Evolutionary conservation across 148 eudicot species (phyloP).

Genomic region (Agrostemma githago): DNA sequence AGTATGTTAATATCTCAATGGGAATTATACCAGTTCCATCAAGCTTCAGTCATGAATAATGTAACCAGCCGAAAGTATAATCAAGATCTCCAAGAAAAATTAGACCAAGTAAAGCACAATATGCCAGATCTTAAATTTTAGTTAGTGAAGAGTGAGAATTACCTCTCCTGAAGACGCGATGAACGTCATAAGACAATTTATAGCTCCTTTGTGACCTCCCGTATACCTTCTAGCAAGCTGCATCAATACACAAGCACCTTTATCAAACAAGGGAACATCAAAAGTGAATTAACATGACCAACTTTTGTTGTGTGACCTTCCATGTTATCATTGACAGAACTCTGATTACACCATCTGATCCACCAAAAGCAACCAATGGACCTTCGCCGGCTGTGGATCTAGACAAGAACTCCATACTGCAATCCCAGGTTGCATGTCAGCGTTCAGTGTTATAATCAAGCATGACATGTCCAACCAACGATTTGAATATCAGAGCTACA

Average conservation of each 20-base stretch:
- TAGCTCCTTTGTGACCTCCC: conserved; percentile 96
- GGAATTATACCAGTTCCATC: background rate
- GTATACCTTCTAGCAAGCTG: conserved; percentile 98
- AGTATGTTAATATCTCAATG: background rate
- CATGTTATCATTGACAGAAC: conserved; percentile 96
- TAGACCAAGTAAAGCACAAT: background rate
- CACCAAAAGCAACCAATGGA: conserved; percentile 96
- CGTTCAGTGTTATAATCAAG: background rate
- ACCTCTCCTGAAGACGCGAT: conserved; percentile 94
- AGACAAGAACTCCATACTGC: conserved; percentile 94
- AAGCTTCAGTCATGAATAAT: background rate
- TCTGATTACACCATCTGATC: conserved; percentile 96
- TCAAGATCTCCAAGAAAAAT: background rate
- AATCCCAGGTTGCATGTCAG: conserved; percentile 14
- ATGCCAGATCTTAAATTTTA: background rate
- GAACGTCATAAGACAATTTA: conserved; percentile 90
- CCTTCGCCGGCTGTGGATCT: conserved; percentile 68
- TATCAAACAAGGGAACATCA: conserved; percentile 10
- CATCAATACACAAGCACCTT: conserved; percentile 24
- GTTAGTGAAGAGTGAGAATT: conserved; percentile 5
- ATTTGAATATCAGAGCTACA: no score
- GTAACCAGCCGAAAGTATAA: background rate
- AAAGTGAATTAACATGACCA: conserved; percentile 9
- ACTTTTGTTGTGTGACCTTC: conserved; percentile 53
- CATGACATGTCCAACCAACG: background rate